Evolutionary conservation across 345 rosid species (phyloP), one percentile per base, ranked within the genome.

Genomic region (Rubroshorea leprosula): DNA sequence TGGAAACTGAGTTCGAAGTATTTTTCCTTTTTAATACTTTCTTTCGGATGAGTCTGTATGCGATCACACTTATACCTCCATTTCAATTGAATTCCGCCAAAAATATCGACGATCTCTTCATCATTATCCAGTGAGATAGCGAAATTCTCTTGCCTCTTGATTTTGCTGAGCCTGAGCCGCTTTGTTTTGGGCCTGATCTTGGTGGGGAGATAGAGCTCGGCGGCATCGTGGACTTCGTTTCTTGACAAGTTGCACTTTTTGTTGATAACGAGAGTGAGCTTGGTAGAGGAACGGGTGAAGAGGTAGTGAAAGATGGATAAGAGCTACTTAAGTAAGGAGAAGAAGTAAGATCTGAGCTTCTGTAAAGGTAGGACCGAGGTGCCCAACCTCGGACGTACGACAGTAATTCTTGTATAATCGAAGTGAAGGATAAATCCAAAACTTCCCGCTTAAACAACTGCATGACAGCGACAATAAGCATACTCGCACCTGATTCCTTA

Each of bases 151-250:
- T 78, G n/a, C n/a, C n/a, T n/a, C n/a, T n/a, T n/a, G n/a, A n/a
- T n/a, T n/a, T n/a, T n/a, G n/a, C n/a, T n/a, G 74, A 5, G 61
- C 45, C 0, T 73, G 70, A 19, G 59, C 52, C 47, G 79, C 76
- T n/a, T 78, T 66, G 78, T 64, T 1, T 67, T 54, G 0, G 83
- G 79, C 13, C 71, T 68, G 56, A 78, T 76, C 38, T 74, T 78
- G 74, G 72, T 60, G 1, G 62, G 67, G 54, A 78, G 78, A 21
- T 78, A 82, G 48, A 68, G 24, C 67, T 74, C 81, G 19, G 80
- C 78, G 4, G 84, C 81, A 24, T 67, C 76, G 51, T 51, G 76
- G 19, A 76, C 69, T 56, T 76, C 66, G 47, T 82, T 78, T 29
- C 62, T 26, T 13, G 69, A 22, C 0, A 52, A 9, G 16, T 78